Base-by-base conservation (phyloP, 495 filamentous ascomycete species). In the Chaetomidium leptoderma region DNA sequence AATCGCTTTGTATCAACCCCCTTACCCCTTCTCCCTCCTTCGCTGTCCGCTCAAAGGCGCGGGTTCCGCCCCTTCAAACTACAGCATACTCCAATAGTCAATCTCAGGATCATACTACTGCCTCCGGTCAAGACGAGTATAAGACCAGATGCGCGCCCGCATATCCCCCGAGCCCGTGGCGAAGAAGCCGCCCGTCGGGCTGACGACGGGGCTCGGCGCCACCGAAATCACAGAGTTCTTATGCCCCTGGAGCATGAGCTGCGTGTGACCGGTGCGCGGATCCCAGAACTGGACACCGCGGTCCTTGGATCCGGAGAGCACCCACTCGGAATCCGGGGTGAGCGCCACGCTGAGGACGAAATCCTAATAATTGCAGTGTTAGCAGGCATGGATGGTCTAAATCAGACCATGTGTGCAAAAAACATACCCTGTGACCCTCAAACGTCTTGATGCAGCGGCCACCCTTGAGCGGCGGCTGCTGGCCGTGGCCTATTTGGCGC, bases 201-300 rank as follows among this genome's bases (percentile, higher is more conserved):
- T 88, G 24, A 88, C 86, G 9, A 89, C 89, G 47, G 90, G 90
- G 72, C 89, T 91, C 32, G 90, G 89, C 13, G 90, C 89, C 39
- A 95, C 91, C 24, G 87, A 91, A 66, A 95, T 93, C 55, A 95
- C 90, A 30, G 88, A 91, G 74, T 95, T 93, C 76, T 92, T 92
- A 71, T 95, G 91, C 29, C 91, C 90, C 71, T 95, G 90, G 51
- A 95, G 82, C 89, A 92, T 93, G 74, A 95, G 83, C 70, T 95
- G 90, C 6, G 90, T 88, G 66, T 86, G 86, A 13, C 90, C 91
- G 45, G 88, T 93, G 65, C 85, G 81, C 14, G 91, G 89, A 67
- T 95, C 88, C 90, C 90, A 95, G 77, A 95, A 95, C 70, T 93
- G 91, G 19, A 95, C 90, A 37, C 90, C 91, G 40, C 90, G 79